phyloP scores from a whole-genome alignment of 176 grass and related monocot species.

The Carex scoparia region DNA sequence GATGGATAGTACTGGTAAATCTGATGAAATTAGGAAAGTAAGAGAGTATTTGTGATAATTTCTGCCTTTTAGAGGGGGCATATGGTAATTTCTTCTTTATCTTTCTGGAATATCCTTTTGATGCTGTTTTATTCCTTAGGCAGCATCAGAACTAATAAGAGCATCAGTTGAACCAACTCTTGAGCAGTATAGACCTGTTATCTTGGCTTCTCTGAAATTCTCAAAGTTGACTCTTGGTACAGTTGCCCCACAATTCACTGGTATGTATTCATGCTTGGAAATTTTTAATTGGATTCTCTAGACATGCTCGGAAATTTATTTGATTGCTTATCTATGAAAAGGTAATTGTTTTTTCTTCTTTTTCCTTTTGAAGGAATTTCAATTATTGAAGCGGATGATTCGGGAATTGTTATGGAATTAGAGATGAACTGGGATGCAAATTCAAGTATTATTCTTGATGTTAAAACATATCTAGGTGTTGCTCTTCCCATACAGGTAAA shows the following conservation, averaged over 20 bases:
- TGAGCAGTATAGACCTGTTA: conserved; percentile 77
- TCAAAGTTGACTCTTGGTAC: conserved; percentile 97
- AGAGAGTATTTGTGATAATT: neutral
- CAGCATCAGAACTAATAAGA: conserved; percentile 88
- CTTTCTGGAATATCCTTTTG: conserved; percentile 6
- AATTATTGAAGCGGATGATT: conserved; percentile 65
- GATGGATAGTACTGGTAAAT: neutral
- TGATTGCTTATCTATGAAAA: conserved; percentile 1
- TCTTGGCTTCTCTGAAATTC: conserved; percentile 81
- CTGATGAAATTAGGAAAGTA: neutral
- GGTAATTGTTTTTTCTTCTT: neutral
- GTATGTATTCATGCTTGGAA: conserved; percentile 33
- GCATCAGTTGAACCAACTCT: conserved; percentile 75
- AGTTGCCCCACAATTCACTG: conserved; percentile 92
- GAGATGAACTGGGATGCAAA: conserved; percentile 98
- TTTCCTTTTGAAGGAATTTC: conserved; percentile 64
- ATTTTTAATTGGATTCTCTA: neutral
- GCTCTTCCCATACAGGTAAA: conserved; percentile 89
- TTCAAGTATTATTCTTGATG: conserved; percentile 83
- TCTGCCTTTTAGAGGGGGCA: neutral
- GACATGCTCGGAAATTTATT: conserved; percentile 12
- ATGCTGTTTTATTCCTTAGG: conserved; percentile 45
- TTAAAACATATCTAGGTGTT: conserved; percentile 89
- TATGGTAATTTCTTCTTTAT: neutral
- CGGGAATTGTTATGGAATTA: conserved; percentile 84